These are phyloP conservation scores for Umbilicus rupestris DNA, from an alignment of 164 flowering plant species.

Conservation along the genomic window DNA sequence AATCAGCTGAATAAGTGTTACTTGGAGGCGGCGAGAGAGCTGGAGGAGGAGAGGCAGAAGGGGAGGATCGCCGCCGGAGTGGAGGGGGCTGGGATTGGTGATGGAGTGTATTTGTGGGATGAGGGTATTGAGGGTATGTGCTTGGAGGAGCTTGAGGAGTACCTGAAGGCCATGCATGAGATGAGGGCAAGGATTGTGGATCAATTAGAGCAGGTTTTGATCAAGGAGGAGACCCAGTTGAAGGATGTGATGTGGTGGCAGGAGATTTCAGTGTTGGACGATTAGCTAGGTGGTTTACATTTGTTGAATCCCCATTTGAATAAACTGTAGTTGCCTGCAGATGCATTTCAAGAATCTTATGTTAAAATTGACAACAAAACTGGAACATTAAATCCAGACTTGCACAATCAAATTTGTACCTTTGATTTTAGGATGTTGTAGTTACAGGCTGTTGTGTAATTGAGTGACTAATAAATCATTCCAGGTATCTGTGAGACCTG, in stretches of 20 bases:
- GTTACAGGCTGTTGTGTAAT: constrained; percentile 16
- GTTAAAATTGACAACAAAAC: no score
- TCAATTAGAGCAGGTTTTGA: neutral
- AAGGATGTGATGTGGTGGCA: constrained; percentile 6
- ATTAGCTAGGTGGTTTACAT: constrained; percentile 7
- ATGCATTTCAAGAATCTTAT: no score
- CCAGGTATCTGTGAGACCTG: constrained; percentile 88
- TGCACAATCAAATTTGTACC: no score
- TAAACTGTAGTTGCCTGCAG: no score
- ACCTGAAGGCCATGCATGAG: constrained; percentile 4
- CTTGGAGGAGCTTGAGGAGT: constrained; percentile 9
- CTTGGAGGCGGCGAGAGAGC: neutral
- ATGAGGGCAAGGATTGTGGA: constrained; percentile 5
- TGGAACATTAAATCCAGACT: no score
- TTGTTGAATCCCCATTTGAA: no score
- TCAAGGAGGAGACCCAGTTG: neutral
- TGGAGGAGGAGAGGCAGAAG: constrained; percentile 7
- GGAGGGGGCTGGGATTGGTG: neutral
- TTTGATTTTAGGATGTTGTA: no score
- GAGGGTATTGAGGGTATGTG: constrained; percentile 1
- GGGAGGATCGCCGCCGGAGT: neutral
- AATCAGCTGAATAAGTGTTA: neutral
- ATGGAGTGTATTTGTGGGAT: neutral
- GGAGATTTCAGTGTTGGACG: constrained; percentile 5
- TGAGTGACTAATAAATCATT: constrained; percentile 63